Base-by-base conservation (phyloP, 371 early-diverging fungal species). In the Mucor ambiguus region DNA sequence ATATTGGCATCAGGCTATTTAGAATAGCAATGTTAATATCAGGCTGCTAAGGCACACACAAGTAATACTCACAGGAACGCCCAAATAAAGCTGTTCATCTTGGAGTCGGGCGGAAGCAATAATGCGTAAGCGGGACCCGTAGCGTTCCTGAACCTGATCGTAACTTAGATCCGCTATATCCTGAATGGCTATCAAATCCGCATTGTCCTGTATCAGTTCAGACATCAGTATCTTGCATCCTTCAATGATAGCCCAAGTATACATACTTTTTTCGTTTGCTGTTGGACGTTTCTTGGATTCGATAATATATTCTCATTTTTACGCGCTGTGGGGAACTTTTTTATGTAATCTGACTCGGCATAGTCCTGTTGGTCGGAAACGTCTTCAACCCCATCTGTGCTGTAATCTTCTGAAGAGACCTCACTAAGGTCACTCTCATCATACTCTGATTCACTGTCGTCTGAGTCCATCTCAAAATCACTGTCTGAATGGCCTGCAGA, bases 11-110 rank as follows among this genome's bases (percentile, higher is more conserved):
- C 74, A 38, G 75, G 69, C 76, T 79, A 64, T 55, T 48, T 24
- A 41, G 35, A 29, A 46, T 20, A 48, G 26, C 11, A 46, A 16
- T 22, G 22, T 41, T 41, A 41, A 5, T 41, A 41, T 16, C 18
- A 35, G 10, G 12, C 12, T 35, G 12, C 10, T 12, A 12, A 10
- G 7, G 5, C 35, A 41, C 18, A 41, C 5, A 18, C 16, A 54
- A 29, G 32, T n/a, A 26, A 29, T n/a, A 60, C 70, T 46, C 73
- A 81, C 81, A 35, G 82, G 76, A 16, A 77, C 35, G 22, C 68
- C 73, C 14, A 67, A 18, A 37, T 38, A 69, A 6, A 81, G 54
- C 35, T 78, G 82, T 14, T 73, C 70, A 14, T 78, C 54, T 64
- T 78, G 79, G 18, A 78, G 54, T 33, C 72, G 33, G 16, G 63